A percentile compares a stretch with the other conserved stretches of the same genome.
These are phyloP conservation scores for Pseudozyma flocculosa DNA, from an alignment of 1,284 basidiomycete genomes.

Conservation along the genomic window DNA sequence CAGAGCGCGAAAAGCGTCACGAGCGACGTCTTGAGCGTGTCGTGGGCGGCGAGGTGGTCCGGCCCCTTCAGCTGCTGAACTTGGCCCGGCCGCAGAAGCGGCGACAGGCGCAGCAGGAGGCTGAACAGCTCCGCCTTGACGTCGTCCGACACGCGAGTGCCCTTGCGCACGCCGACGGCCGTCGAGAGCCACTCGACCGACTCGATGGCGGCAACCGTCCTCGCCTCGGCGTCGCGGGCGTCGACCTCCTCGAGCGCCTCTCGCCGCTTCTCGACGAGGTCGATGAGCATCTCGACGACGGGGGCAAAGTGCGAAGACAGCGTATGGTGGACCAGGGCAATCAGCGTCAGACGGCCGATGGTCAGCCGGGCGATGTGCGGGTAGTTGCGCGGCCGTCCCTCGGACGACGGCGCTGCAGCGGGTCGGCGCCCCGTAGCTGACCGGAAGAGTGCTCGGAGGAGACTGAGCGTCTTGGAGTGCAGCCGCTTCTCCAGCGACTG, in stretches of 20 bases:
- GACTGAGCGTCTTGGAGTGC: slow-evolving; percentile 32
- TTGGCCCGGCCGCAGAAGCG: slow-evolving; percentile 12
- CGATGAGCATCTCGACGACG: slow-evolving; percentile 34
- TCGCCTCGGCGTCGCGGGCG: neutral
- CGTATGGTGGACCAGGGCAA: slow-evolving; percentile 49
- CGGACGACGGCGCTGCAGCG: too few species aligned
- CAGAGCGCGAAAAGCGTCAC: slow-evolving; percentile 37
- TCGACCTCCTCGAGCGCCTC: neutral
- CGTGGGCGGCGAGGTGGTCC: neutral
- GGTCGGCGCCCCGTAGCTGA: neutral
- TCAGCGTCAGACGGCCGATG: slow-evolving; percentile 42
- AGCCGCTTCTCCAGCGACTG: slow-evolving; percentile 45
- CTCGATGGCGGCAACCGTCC: slow-evolving; percentile 5
- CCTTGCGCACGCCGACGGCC: slow-evolving; percentile 49
- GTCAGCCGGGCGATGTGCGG: slow-evolving; percentile 24
- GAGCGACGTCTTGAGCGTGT: slow-evolving; percentile 17
- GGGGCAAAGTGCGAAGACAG: slow-evolving; percentile 34
- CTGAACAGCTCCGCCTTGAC: slow-evolving; percentile 40
- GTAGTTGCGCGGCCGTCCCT: slow-evolving; percentile 10
- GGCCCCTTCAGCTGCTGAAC: slow-evolving; percentile 12
- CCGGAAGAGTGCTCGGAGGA: slow-evolving; percentile 28
- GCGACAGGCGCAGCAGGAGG: slow-evolving; percentile 29
- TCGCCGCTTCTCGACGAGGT: slow-evolving; percentile 16
- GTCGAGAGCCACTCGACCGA: slow-evolving; percentile 43
- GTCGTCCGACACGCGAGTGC: slow-evolving; percentile 40